A percentile compares a stretch with the other conserved stretches of the same genome.
Conservation (phyloP, 2,329 filamentous ascomycete genomes). For the Aspergillus pseudoterreus region DNA sequence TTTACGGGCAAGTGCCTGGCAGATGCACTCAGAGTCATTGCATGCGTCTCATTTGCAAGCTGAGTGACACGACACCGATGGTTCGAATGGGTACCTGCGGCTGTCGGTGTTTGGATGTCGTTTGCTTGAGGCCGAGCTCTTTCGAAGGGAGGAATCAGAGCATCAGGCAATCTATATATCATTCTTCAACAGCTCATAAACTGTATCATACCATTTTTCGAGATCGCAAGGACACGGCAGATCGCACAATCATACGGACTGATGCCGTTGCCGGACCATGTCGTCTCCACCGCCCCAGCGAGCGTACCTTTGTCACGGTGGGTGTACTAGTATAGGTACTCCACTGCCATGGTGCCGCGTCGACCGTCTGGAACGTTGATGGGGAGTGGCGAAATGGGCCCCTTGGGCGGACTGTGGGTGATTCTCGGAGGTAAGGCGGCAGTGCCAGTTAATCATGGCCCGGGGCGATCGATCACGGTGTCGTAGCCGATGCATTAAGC, state of each 20-base stretch:
- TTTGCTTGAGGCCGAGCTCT: neutral
- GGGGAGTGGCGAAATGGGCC: no score
- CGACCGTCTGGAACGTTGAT: no score
- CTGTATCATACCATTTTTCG: no score
- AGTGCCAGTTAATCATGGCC: neutral
- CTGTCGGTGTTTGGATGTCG: neutral
- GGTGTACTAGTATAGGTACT: no score
- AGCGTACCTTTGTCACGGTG: no score
- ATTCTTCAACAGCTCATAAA: neutral
- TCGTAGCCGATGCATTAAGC: neutral
- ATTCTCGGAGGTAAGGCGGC: neutral
- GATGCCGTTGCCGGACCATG: no score
- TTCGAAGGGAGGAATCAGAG: neutral
- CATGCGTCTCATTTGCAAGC: neutral
- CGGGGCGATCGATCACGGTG: neutral
- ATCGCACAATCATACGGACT: no score
- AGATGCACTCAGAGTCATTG: neutral
- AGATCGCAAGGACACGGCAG: no score
- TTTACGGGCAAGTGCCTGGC: neutral
- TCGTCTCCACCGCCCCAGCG: no score
- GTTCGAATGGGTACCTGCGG: neutral
- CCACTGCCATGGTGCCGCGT: no score
- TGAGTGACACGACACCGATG: neutral
- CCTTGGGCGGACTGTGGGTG: no score
- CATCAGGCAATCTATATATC: neutral